These are phyloP conservation scores for Acarospora socialis DNA, from an alignment of 2,329 filamentous ascomycete genomes.

Conservation along the genomic window DNA sequence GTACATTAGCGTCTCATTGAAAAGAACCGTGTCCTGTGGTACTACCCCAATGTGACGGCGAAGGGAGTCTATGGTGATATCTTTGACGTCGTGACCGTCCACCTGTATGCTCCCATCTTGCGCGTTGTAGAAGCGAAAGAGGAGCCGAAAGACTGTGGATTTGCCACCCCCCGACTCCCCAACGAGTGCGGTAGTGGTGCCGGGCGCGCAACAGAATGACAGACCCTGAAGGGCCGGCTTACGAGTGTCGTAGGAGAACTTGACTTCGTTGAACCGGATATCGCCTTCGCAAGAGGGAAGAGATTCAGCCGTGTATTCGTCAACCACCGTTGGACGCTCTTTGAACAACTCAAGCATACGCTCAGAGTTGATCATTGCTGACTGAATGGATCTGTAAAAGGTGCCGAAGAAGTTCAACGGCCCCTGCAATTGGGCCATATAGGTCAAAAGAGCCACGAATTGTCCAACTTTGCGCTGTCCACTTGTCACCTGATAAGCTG, in stretches of 20 bases:
- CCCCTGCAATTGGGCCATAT: slow-evolving; percentile 65
- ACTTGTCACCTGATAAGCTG: slow-evolving; percentile 60
- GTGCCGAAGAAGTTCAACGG: slow-evolving; percentile 83
- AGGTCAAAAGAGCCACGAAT: slow-evolving; percentile 60
- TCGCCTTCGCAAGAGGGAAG: slow-evolving; percentile 61
- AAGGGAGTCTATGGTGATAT: slow-evolving; percentile 86
- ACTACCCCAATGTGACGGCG: slow-evolving; percentile 87
- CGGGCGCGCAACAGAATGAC: slow-evolving; percentile 71
- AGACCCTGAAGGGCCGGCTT: slow-evolving; percentile 74
- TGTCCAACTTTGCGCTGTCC: slow-evolving; percentile 52
- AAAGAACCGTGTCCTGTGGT: slow-evolving; percentile 87
- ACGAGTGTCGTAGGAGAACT: slow-evolving; percentile 78
- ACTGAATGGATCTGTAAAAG: slow-evolving; percentile 91
- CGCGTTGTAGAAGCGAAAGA: slow-evolving; percentile 93
- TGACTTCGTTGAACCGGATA: slow-evolving; percentile 75
- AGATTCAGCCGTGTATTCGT: slow-evolving; percentile 49
- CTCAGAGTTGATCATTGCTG: slow-evolving; percentile 94
- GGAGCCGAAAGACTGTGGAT: slow-evolving; percentile 85
- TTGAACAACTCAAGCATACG: slow-evolving; percentile 92
- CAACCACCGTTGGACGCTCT: slow-evolving; percentile 81
- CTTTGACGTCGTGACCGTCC: slow-evolving; percentile 70
- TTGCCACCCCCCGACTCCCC: slow-evolving; percentile 96
- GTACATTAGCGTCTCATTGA: slow-evolving; percentile 92
- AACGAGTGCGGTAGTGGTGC: slow-evolving; percentile 89
- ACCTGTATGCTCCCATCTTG: slow-evolving; percentile 66